Percentiles rank a stretch among this genome's conserved stretches.
Conservation (phyloP, 306 rosid genomes). For the Cyclanthera cordifolia region DNA sequence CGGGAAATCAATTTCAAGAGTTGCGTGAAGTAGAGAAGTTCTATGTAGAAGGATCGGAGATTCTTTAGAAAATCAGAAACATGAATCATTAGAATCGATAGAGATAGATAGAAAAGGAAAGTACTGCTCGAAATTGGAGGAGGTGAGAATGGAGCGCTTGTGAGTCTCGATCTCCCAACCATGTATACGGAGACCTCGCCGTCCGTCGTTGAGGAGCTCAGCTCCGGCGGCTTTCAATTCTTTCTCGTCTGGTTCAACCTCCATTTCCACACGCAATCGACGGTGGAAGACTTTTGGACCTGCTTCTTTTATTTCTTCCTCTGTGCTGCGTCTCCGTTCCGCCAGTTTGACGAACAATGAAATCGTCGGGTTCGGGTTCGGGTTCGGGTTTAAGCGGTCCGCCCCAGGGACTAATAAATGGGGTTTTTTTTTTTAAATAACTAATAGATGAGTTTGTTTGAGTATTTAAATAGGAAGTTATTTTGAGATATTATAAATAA, state of each 20-base stretch:
- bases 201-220: conserved; percentile 44
- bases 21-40: not conserved
- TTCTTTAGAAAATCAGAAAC: not conserved
- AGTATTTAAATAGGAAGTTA: no score
- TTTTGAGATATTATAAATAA: no score
- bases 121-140: conserved; percentile 44
- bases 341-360: not conserved
- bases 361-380: conserved; percentile 5
- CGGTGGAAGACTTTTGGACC: not conserved
- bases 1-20: not conserved
- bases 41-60: no score
- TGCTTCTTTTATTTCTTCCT: not conserved
- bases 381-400: not conserved
- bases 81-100: not conserved
- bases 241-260: conserved; percentile 50
- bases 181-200: conserved; percentile 56
- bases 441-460: no score
- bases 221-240: conserved; percentile 85
- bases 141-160: conserved; percentile 55
- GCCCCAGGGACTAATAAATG: no score
- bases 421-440: no score
- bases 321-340: not conserved
- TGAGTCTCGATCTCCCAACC: conserved; percentile 86
- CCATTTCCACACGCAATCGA: conserved; percentile 30
- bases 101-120: not conserved